Base-by-base conservation (phyloP, 352 stramenopile genomes). In the Globisporangium megalacanthum region DNA sequence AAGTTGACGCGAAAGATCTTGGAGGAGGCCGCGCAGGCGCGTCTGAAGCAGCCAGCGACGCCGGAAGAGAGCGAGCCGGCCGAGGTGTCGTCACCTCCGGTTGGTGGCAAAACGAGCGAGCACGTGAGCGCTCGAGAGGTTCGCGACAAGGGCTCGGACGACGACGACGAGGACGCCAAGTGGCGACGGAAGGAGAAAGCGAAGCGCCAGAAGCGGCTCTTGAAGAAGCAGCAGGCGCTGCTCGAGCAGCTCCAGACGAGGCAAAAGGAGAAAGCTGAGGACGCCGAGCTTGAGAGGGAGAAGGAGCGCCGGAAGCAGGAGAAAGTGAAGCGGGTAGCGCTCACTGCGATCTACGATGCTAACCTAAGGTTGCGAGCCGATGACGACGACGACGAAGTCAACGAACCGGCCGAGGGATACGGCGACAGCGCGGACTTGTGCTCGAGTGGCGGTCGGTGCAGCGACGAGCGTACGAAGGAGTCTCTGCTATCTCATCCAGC, bases 1-100 rank as follows among this genome's bases (percentile, higher is more conserved):
- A 89, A 91, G 52, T 68, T 73, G 48, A 80, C 64, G 6, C 59
- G 65, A 15, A 85, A 81, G 56, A 75, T 89, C 11, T 57, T 87
- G 15, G 53, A 79, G 14, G 66, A 83, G 17, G 73, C 71, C 15
- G 76, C 72, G 0, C 56, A 65, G 8, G 70, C 64, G 8, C 65
- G 64, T 13, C 67, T 73, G 39, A 72, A 77, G 52, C 49, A 65
- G 22, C 48, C 56, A 31, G 20, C 22, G 6, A 61, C 64, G 44
- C 59, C 62, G 9, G 64, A 73, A 33, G 57, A 68, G 45, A 49
- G 60, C 9, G 65, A 50, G 25, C 25, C 25, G 4, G 25, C 25
- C 25, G 25, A 29, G 25, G 25, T 4, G 4, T 29, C 25, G 25
- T 29, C 25, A 29, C 25, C 25, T 29, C 25, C 25, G 25, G 25